Conservation (phyloP, 2,329 filamentous ascomycete species). For the Aureobasidium sp. region DNA sequence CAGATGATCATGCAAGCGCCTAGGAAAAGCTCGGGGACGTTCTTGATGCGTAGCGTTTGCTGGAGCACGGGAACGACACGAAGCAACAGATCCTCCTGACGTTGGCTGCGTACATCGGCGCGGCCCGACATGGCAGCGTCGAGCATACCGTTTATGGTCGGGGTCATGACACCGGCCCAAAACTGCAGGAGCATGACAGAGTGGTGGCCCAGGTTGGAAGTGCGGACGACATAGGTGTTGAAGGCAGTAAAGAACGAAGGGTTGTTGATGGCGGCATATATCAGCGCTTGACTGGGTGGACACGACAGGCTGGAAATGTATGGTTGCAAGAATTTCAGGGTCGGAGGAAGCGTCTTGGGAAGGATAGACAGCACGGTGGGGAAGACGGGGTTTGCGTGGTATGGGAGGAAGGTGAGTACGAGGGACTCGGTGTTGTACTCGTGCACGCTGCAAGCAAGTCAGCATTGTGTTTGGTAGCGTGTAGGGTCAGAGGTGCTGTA, state of each 20-base stretch:
- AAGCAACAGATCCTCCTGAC: slow-evolving; percentile 69
- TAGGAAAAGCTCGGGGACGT: slow-evolving; percentile 69
- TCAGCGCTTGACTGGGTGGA: slow-evolving; percentile 71
- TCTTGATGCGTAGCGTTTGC: slow-evolving; percentile 66
- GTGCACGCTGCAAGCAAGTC: slow-evolving; percentile 56
- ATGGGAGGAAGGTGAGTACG: slow-evolving; percentile 82
- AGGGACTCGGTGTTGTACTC: slow-evolving; percentile 77
- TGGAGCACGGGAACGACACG: slow-evolving; percentile 62
- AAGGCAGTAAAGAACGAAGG: slow-evolving; percentile 65
- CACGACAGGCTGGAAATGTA: slow-evolving; percentile 71
- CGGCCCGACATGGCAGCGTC: slow-evolving; percentile 70
- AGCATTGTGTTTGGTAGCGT: slow-evolving; percentile 16
- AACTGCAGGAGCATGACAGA: slow-evolving; percentile 75
- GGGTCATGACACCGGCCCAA: slow-evolving; percentile 82
- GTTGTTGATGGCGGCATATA: slow-evolving; percentile 75
- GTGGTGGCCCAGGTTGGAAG: slow-evolving; percentile 62
- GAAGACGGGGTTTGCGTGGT: slow-evolving; percentile 80
- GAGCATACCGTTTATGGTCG: slow-evolving; percentile 75
- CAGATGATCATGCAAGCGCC: slow-evolving; percentile 88
- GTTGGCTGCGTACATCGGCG: slow-evolving; percentile 65
- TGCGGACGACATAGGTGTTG: slow-evolving; percentile 69
- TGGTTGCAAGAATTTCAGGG: slow-evolving; percentile 77
- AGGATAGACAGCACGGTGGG: slow-evolving; percentile 79
- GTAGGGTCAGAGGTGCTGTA: background rate
- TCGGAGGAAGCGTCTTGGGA: slow-evolving; percentile 61